A percentile compares a stretch with the other conserved stretches of the same genome.
Conservation (phyloP, 2,329 filamentous ascomycete genomes). For the Fusarium burgessii region DNA sequence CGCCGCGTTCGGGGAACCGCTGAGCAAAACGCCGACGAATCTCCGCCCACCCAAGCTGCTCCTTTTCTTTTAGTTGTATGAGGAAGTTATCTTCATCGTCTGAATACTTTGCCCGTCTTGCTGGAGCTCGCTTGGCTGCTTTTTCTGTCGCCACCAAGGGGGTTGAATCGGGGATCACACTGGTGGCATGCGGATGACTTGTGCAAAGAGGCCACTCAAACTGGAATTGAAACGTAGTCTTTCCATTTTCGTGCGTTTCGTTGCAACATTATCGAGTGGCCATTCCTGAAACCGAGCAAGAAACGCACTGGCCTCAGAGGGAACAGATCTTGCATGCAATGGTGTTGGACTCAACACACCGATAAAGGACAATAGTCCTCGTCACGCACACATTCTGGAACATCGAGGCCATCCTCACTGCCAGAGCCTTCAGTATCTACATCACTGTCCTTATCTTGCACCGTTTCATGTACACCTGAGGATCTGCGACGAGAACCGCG, state of each 20-base stretch:
- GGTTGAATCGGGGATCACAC: background rate
- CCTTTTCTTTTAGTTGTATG: background rate
- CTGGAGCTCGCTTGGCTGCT: background rate
- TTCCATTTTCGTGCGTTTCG: background rate
- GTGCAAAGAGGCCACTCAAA: background rate
- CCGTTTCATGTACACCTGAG: background rate
- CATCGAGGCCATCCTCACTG: background rate
- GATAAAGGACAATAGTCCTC: background rate
- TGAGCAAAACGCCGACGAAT: background rate
- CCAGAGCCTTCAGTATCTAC: background rate
- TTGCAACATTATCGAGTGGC: background rate
- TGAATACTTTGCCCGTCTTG: background rate
- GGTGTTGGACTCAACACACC: background rate
- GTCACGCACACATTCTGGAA: background rate
- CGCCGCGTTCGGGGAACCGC: background rate
- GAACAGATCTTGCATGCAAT: background rate
- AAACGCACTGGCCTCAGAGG: background rate
- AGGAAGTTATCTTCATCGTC: background rate
- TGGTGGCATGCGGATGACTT: background rate
- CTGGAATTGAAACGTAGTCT: background rate
- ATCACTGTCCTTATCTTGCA: background rate
- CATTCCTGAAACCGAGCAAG: background rate
- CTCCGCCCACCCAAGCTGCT: background rate
- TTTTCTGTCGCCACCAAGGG: fast-evolving
- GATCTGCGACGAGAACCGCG: too few species aligned